A percentile compares a stretch with the other conserved stretches of the same genome.
Evolutionary conservation across 345 rosid species (phyloP).

Genomic region (Turnera subulata): DNA sequence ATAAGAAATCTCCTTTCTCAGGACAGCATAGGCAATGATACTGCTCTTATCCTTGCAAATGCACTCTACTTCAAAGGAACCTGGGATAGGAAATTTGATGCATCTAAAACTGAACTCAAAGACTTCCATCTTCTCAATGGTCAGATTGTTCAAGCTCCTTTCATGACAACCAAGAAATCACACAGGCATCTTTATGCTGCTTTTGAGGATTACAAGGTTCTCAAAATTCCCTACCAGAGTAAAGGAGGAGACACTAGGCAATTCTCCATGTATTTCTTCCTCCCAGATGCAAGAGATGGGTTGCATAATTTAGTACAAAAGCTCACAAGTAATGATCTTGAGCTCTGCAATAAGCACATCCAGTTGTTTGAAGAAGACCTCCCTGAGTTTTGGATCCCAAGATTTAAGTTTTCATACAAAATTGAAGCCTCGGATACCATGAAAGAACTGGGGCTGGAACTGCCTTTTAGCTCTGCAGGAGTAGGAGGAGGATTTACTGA

Average conservation of each 20-base stretch:
- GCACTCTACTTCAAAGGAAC: slow-evolving; percentile 7
- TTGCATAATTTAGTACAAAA: slow-evolving; percentile 9
- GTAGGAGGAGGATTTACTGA: slow-evolving; percentile 13
- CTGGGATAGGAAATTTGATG: slow-evolving; percentile 5
- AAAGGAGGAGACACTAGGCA: slow-evolving; percentile 9
- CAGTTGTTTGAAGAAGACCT: not conserved
- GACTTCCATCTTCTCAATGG: slow-evolving; percentile 12
- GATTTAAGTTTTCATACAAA: slow-evolving; percentile 25
- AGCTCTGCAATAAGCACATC: slow-evolving; percentile 17
- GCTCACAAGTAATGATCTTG: slow-evolving; percentile 8
- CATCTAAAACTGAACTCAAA: not conserved
- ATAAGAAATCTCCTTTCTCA: slow-evolving; percentile 1
- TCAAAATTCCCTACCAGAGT: slow-evolving; percentile 26
- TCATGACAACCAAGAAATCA: slow-evolving; percentile 14
- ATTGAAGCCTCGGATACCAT: slow-evolving; percentile 23
- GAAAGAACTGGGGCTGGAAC: slow-evolving; percentile 16
- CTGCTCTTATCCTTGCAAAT: not conserved
- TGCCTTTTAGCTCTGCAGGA: slow-evolving; percentile 15
- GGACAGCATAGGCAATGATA: not conserved
- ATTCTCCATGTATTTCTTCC: slow-evolving; percentile 27
- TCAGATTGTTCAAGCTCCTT: slow-evolving; percentile 11
- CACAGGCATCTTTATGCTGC: slow-evolving; percentile 1
- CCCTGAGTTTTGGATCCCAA: slow-evolving; percentile 19
- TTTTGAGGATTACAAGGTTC: slow-evolving; percentile 16
- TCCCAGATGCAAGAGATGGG: slow-evolving; percentile 20